A percentile compares a stretch with the other conserved stretches of the same genome.
Conservation (phyloP, 331 rosid genomes). For the Arachis monticola region DNA sequence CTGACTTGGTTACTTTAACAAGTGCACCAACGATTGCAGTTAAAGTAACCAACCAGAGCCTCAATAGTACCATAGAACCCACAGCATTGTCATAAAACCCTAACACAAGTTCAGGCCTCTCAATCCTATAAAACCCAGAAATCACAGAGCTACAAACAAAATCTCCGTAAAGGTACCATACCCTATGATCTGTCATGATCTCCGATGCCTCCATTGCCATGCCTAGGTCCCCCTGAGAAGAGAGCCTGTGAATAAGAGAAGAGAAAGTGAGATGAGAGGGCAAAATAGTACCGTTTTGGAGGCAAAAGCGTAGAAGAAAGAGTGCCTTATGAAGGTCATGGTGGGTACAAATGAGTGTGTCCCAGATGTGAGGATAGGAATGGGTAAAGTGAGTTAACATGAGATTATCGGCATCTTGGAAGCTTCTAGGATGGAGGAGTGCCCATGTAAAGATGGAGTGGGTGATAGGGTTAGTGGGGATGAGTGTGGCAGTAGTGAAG, state of each 20-base stretch:
- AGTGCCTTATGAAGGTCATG: conserved; percentile 62
- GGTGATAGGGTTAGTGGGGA: conserved; percentile 50
- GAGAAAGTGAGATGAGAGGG: conserved; percentile 73
- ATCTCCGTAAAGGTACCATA: conserved; percentile 70
- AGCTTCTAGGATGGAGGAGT: conserved; percentile 61
- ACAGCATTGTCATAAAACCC: conserved; percentile 60
- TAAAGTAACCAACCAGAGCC: conserved; percentile 64
- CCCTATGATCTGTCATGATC: conserved; percentile 59
- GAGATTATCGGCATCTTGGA: conserved; percentile 60
- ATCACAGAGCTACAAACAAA: conserved; percentile 79
- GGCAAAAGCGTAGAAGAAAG: conserved; percentile 51
- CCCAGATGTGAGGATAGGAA: conserved; percentile 58
- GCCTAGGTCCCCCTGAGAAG: conserved; percentile 65
- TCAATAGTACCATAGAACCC: conserved; percentile 46
- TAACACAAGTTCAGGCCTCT: conserved; percentile 69
- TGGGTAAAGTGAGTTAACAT: conserved; percentile 45
- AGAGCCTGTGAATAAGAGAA: conserved; percentile 53
- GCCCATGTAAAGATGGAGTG: conserved; percentile 65
- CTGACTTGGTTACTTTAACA: conserved; percentile 71
- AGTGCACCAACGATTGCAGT: conserved; percentile 76
- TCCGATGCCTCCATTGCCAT: conserved; percentile 73
- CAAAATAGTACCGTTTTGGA: conserved; percentile 44
- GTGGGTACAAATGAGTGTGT: conserved; percentile 60
- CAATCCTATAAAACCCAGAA: conserved; percentile 72
- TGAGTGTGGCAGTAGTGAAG: conserved; percentile 55